Evolutionary conservation across 441 rosid species (phyloP).

Genomic region (Populus hybrid): DNA sequence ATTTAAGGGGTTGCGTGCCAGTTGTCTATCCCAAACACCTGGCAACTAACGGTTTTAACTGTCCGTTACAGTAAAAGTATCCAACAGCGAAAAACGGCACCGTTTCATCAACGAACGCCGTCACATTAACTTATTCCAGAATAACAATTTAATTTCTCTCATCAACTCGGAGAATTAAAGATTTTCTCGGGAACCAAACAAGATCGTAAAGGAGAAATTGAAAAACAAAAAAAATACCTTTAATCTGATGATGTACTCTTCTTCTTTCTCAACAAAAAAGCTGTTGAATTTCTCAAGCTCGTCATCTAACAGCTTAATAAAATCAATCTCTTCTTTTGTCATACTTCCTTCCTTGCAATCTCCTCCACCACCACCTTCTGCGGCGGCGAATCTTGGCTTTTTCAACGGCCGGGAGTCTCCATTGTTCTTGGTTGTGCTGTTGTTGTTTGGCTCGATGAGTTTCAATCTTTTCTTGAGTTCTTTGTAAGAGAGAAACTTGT

Average conservation of each 20-base stretch:
- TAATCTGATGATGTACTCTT: slow-evolving; percentile 82
- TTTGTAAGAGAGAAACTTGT: slow-evolving; percentile 82
- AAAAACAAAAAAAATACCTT: slow-evolving; percentile 45
- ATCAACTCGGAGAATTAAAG: background rate
- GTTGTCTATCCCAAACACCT: background rate
- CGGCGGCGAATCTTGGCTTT: slow-evolving; percentile 39
- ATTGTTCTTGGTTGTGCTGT: background rate
- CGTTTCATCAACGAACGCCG: slow-evolving; percentile 6
- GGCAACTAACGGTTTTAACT: slow-evolving; percentile 17
- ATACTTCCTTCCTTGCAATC: slow-evolving; percentile 24
- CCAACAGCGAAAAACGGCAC: background rate
- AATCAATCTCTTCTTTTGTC: slow-evolving; percentile 68
- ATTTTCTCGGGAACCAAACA: slow-evolving; percentile 19
- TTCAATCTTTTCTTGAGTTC: slow-evolving; percentile 77
- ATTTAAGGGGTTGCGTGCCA: background rate
- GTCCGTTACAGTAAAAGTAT: background rate
- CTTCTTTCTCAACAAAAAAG: slow-evolving; percentile 89
- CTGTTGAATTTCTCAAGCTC: slow-evolving; percentile 87
- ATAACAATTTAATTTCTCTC: background rate
- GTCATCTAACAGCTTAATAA: slow-evolving; percentile 61
- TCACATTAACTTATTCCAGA: background rate
- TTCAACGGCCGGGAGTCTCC: slow-evolving; percentile 37
- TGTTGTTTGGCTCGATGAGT: slow-evolving; percentile 50
- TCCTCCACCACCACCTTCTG: slow-evolving; percentile 3
- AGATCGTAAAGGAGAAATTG: background rate